Evolutionary conservation across 2,329 filamentous ascomycete genomes (phyloP).

Genomic region (Coniochaeta prunicola): DNA sequence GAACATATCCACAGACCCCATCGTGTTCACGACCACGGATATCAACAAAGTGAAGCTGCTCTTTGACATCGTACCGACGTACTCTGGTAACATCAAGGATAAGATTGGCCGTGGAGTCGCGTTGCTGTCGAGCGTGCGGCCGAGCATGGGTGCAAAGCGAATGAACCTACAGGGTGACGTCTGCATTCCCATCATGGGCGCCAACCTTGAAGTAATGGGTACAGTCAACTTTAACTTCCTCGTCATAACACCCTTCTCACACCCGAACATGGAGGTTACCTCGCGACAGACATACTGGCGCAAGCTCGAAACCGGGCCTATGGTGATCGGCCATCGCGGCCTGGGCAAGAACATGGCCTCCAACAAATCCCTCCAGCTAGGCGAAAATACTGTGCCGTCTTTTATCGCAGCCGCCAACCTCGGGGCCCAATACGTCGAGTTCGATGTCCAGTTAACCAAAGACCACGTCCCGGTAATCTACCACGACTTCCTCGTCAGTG

Average conservation of each 20-base stretch:
- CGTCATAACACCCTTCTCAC: slow-evolving; percentile 87
- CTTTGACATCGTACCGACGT: slow-evolving; percentile 94
- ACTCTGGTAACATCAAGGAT: slow-evolving; percentile 81
- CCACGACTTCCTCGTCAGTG: slow-evolving; percentile 95
- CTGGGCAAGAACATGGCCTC: slow-evolving; percentile 84
- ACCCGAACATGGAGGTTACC: slow-evolving; percentile 88
- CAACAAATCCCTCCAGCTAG: slow-evolving; percentile 83
- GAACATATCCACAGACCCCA: slow-evolving; percentile 86
- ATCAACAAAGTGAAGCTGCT: slow-evolving; percentile 76
- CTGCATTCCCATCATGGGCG: slow-evolving; percentile 82
- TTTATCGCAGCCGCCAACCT: slow-evolving; percentile 95
- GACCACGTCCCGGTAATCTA: slow-evolving; percentile 98
- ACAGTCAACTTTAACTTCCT: slow-evolving; percentile 96
- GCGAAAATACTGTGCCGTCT: slow-evolving; percentile 91
- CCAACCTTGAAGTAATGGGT: slow-evolving; percentile 83
- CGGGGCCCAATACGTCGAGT: slow-evolving; percentile 68
- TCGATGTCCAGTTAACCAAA: slow-evolving; percentile 96
- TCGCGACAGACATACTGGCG: slow-evolving; percentile 95
- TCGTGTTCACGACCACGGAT: slow-evolving; percentile 78
- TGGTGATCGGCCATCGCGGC: slow-evolving; percentile 67
- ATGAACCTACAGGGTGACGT: slow-evolving; percentile 90
- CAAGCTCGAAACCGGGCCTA: slow-evolving; percentile 71
- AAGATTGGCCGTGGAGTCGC: slow-evolving; percentile 87
- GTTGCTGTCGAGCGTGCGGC: slow-evolving; percentile 77
- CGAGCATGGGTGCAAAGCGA: slow-evolving; percentile 74